These are phyloP conservation scores for Penicillium sp. DNA, from an alignment of 2,329 filamentous ascomycete genomes.

Conservation along the genomic window DNA sequence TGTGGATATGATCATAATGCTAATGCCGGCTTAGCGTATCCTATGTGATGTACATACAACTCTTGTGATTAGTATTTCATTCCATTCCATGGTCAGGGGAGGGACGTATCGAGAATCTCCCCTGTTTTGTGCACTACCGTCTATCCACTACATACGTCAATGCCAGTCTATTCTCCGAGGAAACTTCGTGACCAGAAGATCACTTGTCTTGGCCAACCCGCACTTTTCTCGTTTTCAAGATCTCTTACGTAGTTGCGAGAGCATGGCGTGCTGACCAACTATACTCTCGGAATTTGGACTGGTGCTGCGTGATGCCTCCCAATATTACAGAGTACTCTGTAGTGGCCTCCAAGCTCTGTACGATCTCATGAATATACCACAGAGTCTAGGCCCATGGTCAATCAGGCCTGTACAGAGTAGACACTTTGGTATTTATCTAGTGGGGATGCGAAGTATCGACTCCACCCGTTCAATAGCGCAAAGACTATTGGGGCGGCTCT, in stretches of 20 bases:
- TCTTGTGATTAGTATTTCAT: neutral
- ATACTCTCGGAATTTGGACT: no score
- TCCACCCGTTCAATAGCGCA: slow-evolving; percentile 15
- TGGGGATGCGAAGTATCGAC: neutral
- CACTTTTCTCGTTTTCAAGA: no score
- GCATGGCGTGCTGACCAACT: no score
- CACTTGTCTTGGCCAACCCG: no score
- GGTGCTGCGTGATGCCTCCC: no score
- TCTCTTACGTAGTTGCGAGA: no score
- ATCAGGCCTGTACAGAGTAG: no score
- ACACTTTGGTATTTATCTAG: neutral
- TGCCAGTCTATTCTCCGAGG: neutral
- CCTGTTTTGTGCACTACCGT: neutral
- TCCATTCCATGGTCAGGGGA: neutral
- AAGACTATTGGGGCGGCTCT: slow-evolving; percentile 11
- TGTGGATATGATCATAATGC: neutral
- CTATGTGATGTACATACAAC: neutral
- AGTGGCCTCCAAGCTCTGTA: no score
- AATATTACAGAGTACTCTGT: no score
- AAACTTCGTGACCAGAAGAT: neutral
- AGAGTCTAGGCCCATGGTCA: no score
- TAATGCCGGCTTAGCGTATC: neutral
- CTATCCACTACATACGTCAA: neutral
- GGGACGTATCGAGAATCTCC: neutral
- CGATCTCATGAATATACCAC: no score